These are phyloP conservation scores for Pseudocohnilembus persalinus DNA, from an alignment of 169 alveolate genomes.

Conservation along the genomic window DNA sequence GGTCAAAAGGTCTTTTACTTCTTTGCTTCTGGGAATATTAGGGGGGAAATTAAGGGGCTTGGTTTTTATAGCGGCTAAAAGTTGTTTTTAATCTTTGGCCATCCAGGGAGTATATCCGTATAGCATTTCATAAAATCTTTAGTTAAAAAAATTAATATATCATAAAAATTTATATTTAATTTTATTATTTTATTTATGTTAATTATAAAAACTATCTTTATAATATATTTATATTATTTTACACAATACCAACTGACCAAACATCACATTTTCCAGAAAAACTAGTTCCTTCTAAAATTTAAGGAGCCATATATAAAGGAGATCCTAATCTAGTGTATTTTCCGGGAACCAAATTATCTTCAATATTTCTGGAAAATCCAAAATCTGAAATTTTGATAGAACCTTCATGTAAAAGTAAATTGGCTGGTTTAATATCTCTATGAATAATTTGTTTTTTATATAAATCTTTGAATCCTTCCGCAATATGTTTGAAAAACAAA, in stretches of 20 bases:
- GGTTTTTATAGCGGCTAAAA: conserved; percentile 23
- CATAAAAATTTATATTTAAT: too few species aligned
- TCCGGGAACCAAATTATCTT: conserved; percentile 35
- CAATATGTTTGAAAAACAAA: conserved; percentile 43
- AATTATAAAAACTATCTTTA: background rate
- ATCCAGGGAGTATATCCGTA: conserved; percentile 49
- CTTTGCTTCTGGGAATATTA: conserved; percentile 32
- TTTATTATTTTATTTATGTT: background rate
- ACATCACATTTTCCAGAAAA: conserved; percentile 40
- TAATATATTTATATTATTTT: too few species aligned
- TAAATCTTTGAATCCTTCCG: conserved; percentile 46
- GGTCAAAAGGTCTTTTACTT: conserved; percentile 33
- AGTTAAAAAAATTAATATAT: too few species aligned
- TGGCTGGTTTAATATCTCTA: conserved; percentile 51
- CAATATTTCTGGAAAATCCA: conserved; percentile 48
- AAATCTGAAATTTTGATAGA: conserved; percentile 43
- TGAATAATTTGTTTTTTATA: conserved; percentile 34
- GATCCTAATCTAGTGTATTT: conserved; percentile 26
- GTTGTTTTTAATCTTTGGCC: conserved; percentile 35
- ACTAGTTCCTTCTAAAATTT: conserved; percentile 26
- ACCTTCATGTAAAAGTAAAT: conserved; percentile 33
- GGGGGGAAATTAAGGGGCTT: conserved; percentile 29
- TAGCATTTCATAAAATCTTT: conserved; percentile 22
- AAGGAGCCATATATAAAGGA: conserved; percentile 42
- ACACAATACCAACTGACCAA: conserved; percentile 45